phyloP scores from a whole-genome alignment of 1,139 yeast genomes.

The Lodderomyces elongisporus region DNA sequence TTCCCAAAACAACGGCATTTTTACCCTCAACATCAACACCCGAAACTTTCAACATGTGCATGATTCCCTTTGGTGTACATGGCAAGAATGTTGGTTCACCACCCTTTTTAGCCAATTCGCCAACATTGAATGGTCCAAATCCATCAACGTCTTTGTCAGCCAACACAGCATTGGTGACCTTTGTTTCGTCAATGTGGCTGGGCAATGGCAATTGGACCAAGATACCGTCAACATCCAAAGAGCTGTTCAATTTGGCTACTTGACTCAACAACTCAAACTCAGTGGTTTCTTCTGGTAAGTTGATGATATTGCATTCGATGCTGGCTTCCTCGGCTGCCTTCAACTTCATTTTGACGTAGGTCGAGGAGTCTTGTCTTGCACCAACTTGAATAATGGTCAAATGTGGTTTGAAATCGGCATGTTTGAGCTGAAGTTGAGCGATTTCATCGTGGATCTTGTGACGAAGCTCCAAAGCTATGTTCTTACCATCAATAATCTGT shows the following conservation, averaged over 20 bases:
- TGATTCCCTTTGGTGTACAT: constrained; percentile 94
- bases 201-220: constrained; percentile 92
- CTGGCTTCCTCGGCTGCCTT: constrained; percentile 87
- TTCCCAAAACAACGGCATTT: constrained; percentile 89
- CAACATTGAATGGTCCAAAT: constrained; percentile 83
- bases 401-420: constrained; percentile 66
- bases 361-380: constrained; percentile 79
- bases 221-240: constrained; percentile 74
- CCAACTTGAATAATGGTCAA: constrained; percentile 90
- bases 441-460: constrained; percentile 52
- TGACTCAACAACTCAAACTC: constrained; percentile 56
- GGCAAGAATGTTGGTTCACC: constrained; percentile 87
- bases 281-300: constrained; percentile 56
- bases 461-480: constrained; percentile 56
- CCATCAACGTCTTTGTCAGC: constrained; percentile 94
- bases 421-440: constrained; percentile 44
- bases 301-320: constrained; percentile 64
- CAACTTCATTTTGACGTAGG: constrained; percentile 93
- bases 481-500: constrained; percentile 62
- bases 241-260: constrained; percentile 61
- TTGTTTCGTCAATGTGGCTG: constrained; percentile 69
- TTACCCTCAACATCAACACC: constrained; percentile 66
- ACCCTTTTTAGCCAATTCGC: constrained; percentile 85
- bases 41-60: constrained; percentile 64
- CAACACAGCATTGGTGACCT: constrained; percentile 70